These are phyloP conservation scores for Komagataella mondaviorum DNA, from an alignment of 805 yeast species.

Conservation along the genomic window DNA sequence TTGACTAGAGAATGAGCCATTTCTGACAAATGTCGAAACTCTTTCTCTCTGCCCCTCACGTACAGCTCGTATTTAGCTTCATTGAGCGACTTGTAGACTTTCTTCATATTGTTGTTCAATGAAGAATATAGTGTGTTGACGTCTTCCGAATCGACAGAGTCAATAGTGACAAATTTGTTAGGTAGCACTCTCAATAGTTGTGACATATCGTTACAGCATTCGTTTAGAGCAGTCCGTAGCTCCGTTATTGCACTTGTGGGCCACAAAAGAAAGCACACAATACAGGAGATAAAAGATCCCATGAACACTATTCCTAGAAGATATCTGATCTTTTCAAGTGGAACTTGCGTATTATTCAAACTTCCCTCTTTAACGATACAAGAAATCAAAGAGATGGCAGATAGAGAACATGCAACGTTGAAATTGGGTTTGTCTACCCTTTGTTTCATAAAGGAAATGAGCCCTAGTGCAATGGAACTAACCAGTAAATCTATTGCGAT, in stretches of 20 bases:
- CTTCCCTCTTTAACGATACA: constrained; percentile 67
- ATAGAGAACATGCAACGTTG: constrained; percentile 70
- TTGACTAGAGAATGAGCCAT: constrained; percentile 39
- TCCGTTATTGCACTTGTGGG: constrained; percentile 42
- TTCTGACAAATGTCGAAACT: constrained; percentile 28
- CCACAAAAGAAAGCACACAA: constrained; percentile 49
- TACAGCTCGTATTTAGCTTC: constrained; percentile 54
- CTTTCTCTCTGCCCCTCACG: constrained; percentile 38
- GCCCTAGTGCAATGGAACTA: constrained; percentile 44
- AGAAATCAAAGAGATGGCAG: constrained; percentile 57
- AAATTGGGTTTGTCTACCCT: constrained; percentile 53
- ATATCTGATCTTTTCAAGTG: constrained; percentile 37
- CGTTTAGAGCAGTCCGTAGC: constrained; percentile 32
- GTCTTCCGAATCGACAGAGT: constrained; percentile 26
- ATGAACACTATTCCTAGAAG: constrained; percentile 41
- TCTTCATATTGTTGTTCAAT: constrained; percentile 25
- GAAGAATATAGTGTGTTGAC: constrained; percentile 18
- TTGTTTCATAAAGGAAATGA: constrained; percentile 59
- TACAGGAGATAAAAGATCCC: constrained; percentile 49
- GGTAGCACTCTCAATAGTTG: constrained; percentile 30
- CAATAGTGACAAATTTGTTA: constrained; percentile 35
- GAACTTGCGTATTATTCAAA: constrained; percentile 41
- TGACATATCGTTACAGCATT: constrained; percentile 38
- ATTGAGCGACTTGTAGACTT: constrained; percentile 26
- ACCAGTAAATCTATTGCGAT: constrained; percentile 39